phyloP scores from a whole-genome alignment of 1,139 yeast species.

The Suhomyces anneliseae region DNA sequence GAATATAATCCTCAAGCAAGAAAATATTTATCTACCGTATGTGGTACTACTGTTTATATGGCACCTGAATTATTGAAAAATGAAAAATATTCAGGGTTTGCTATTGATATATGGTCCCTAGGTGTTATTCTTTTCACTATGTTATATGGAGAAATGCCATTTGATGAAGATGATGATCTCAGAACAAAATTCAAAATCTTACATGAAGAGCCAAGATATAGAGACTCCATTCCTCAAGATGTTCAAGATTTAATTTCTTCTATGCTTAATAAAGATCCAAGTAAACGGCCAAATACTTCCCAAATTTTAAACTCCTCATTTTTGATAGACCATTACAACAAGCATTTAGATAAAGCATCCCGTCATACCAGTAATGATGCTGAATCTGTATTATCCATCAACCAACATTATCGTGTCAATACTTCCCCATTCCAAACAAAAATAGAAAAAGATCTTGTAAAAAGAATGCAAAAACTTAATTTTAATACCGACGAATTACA shows the following conservation, averaged over 20 bases:
- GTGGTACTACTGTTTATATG: slow-evolving; percentile 96
- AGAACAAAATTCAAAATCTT: slow-evolving; percentile 63
- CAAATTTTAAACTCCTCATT: slow-evolving; percentile 66
- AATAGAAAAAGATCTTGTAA: slow-evolving; percentile 64
- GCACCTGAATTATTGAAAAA: slow-evolving; percentile 84
- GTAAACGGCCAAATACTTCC: slow-evolving; percentile 55
- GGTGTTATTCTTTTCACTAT: slow-evolving; percentile 93
- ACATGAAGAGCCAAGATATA: slow-evolving; percentile 60
- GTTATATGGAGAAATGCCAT: slow-evolving; percentile 87
- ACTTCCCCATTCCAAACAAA: slow-evolving; percentile 55
- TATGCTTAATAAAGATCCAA: slow-evolving; percentile 68
- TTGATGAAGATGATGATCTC: slow-evolving; percentile 77
- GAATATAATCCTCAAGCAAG: slow-evolving; percentile 59
- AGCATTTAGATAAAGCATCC: slow-evolving; percentile 26
- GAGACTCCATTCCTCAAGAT: slow-evolving; percentile 45
- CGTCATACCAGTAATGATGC: slow-evolving; percentile 31
- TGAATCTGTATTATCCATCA: slow-evolving; percentile 42
- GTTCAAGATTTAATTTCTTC: slow-evolving; percentile 48
- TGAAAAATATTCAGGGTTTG: slow-evolving; percentile 75
- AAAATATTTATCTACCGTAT: slow-evolving; percentile 71
- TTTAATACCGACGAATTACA: slow-evolving; percentile 66
- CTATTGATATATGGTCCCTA: slow-evolving; percentile 87
- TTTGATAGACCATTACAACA: slow-evolving; percentile 44
- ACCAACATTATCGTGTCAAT: slow-evolving; percentile 37
- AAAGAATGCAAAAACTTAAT: slow-evolving; percentile 63